phyloP scores from a whole-genome alignment of 495 filamentous ascomycete genomes.

The Aspergillus ostianus region DNA sequence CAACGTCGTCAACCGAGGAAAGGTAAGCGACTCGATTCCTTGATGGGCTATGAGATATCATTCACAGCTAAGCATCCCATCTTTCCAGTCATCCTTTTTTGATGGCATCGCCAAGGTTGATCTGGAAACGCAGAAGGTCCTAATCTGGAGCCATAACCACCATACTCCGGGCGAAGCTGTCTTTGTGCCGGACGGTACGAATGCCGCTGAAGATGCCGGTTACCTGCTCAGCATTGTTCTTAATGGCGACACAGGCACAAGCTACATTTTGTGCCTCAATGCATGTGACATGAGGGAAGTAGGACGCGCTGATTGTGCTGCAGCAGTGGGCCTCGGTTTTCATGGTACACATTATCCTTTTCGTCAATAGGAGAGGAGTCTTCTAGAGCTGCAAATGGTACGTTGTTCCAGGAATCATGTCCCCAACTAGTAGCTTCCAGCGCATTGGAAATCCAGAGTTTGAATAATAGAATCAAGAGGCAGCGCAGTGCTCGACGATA shows the following conservation, averaged over 20 bases:
- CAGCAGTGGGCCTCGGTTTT: slow-evolving; percentile 7
- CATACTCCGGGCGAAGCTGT: slow-evolving; percentile 18
- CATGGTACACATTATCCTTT: slow-evolving; percentile 14
- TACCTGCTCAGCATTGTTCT: slow-evolving; percentile 17
- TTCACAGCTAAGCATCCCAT: too few relatives aligned
- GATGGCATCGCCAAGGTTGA: slow-evolving; percentile 14
- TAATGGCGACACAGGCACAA: slow-evolving; percentile 16
- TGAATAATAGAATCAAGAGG: too few relatives aligned
- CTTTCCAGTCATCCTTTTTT: slow-evolving; percentile 16
- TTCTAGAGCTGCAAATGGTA: too few relatives aligned
- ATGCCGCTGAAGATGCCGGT: slow-evolving; percentile 13
- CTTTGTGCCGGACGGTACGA: slow-evolving; percentile 13
- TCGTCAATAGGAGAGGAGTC: too few relatives aligned
- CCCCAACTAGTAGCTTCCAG: too few relatives aligned
- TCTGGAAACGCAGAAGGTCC: slow-evolving; percentile 10
- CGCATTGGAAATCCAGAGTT: too few relatives aligned
- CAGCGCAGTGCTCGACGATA: too few relatives aligned
- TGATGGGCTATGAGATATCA: too few relatives aligned
- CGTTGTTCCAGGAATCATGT: too few relatives aligned
- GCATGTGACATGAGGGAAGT: slow-evolving; percentile 17
- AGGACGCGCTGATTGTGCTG: slow-evolving; percentile 8
- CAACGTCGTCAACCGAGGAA: slow-evolving; percentile 7
- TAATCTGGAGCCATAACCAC: slow-evolving; percentile 8
- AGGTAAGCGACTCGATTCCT: neutral
- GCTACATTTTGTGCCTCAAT: slow-evolving; percentile 15